Percentiles rank a stretch among this genome's conserved stretches.
Conservation (phyloP, 805 yeast genomes). For the Nematodospora valgi region DNA sequence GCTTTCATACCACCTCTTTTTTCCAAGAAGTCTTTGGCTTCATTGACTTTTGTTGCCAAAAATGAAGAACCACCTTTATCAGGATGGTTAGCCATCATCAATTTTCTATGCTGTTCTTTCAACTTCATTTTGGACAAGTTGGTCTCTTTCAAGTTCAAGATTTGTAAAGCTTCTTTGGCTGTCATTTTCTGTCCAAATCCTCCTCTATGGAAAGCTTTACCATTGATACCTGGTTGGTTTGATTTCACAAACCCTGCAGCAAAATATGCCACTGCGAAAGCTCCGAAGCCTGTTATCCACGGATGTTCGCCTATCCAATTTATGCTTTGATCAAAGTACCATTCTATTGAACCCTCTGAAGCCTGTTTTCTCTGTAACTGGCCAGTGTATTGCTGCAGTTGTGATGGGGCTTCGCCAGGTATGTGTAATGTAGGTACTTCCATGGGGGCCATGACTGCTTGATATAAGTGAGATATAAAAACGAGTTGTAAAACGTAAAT, state of each 20-base stretch:
- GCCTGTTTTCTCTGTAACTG: conserved; percentile 40
- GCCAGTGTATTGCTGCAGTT: conserved; percentile 31
- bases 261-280: conserved; percentile 58
- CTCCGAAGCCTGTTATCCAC: conserved; percentile 66
- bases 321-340: conserved; percentile 60
- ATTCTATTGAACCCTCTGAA: conserved; percentile 49
- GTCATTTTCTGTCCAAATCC: conserved; percentile 91
- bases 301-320: conserved; percentile 75
- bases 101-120: conserved; percentile 75
- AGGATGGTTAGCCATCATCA: conserved; percentile 89
- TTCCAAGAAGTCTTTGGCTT: conserved; percentile 82
- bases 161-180: conserved; percentile 83
- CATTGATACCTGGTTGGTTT: conserved; percentile 63
- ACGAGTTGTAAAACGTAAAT: too few species aligned
- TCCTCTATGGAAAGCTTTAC: conserved; percentile 74
- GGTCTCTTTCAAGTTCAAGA: conserved; percentile 70
- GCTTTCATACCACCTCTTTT: conserved; percentile 55
- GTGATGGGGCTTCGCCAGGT: conserved; percentile 45
- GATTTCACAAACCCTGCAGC: conserved; percentile 66
- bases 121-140: conserved; percentile 60
- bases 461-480: too few species aligned
- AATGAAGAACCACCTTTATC: conserved; percentile 92
- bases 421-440: conserved; percentile 55
- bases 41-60: conserved; percentile 87
- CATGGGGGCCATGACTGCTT: too few species aligned